phyloP scores from a whole-genome alignment of 1,284 basidiomycete species.

The Moesziomyces sp. region DNA sequence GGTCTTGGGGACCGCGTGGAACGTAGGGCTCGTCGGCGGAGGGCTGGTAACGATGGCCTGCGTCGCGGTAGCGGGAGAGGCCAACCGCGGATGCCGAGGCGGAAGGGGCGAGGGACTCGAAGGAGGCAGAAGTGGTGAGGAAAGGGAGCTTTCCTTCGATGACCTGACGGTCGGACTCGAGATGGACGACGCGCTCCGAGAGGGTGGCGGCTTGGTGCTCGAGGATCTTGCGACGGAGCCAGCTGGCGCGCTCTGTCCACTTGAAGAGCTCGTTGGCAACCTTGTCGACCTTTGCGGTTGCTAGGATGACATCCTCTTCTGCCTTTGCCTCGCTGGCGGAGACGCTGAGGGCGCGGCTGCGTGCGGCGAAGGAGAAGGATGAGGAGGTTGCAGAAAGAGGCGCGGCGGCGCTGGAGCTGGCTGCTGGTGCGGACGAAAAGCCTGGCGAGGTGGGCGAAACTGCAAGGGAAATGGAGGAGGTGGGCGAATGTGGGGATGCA shows the following conservation, averaged over 20 bases:
- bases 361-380: slow-evolving; percentile 23
- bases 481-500: slow-evolving; percentile 23
- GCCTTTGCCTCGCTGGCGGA: slow-evolving; percentile 49
- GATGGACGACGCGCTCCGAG: slow-evolving; percentile 39
- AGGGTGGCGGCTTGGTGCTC: slow-evolving; percentile 58
- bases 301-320: slow-evolving; percentile 42
- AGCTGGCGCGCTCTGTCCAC: slow-evolving; percentile 38
- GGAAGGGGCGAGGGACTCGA: slow-evolving; percentile 42
- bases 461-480: slow-evolving; percentile 13
- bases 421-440: neutral
- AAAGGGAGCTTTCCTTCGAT: slow-evolving; percentile 38
- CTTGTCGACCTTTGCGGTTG: slow-evolving; percentile 52
- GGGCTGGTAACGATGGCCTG: slow-evolving; percentile 12
- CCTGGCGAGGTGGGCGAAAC: slow-evolving; percentile 28
- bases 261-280: slow-evolving; percentile 50
- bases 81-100: slow-evolving; percentile 38
- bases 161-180: slow-evolving; percentile 44
- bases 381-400: slow-evolving; percentile 11
- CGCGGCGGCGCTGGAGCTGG: neutral
- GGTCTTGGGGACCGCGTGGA: slow-evolving; percentile 19
- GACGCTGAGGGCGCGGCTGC: slow-evolving; percentile 36
- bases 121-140: slow-evolving; percentile 37
- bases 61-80: slow-evolving; percentile 17
- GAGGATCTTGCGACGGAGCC: slow-evolving; percentile 42
- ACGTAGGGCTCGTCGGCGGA: slow-evolving; percentile 34